A percentile compares a stretch with the other conserved stretches of the same genome.
These are phyloP conservation scores for Cylindrotheca fusiformis DNA, from an alignment of 108 stramenopile species.

Conservation along the genomic window DNA sequence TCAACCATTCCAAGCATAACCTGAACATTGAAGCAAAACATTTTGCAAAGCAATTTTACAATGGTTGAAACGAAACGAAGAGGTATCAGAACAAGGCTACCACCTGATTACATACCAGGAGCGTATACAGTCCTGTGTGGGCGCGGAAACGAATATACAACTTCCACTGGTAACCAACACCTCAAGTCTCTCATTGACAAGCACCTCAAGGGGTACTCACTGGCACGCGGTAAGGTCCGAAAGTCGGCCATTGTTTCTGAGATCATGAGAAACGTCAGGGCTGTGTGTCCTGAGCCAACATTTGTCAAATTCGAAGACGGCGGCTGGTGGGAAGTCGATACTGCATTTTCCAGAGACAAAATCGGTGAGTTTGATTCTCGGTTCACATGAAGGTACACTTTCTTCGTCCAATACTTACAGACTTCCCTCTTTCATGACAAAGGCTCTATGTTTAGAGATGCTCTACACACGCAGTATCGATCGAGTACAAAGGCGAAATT, in stretches of 20 bases:
- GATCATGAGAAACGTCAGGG: conserved; percentile 16
- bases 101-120: conserved; percentile 8
- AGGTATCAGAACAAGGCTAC: conserved; percentile 1
- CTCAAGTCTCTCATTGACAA: conserved; percentile 11
- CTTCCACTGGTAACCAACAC: conserved; percentile 12
- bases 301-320: conserved; percentile 31
- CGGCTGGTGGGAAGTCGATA: conserved; percentile 28
- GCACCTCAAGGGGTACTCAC: conserved; percentile 16
- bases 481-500: conserved; percentile 32
- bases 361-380: conserved; percentile 1
- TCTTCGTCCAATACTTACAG: background rate
- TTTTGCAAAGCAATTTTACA: background rate
- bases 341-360: conserved; percentile 26
- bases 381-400: background rate
- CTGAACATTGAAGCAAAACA: too few species aligned
- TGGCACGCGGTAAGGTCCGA: conserved; percentile 16
- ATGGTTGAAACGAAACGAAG: background rate
- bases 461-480: conserved; percentile 19
- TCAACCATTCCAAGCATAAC: too few species aligned
- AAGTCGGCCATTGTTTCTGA: conserved; percentile 23
- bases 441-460: conserved; percentile 23
- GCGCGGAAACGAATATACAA: conserved; percentile 19
- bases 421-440: background rate
- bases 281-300: conserved; percentile 4
- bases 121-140: conserved; percentile 23